Base-by-base conservation (phyloP, 495 filamentous ascomycete species). In the Evernia prunastri region DNA sequence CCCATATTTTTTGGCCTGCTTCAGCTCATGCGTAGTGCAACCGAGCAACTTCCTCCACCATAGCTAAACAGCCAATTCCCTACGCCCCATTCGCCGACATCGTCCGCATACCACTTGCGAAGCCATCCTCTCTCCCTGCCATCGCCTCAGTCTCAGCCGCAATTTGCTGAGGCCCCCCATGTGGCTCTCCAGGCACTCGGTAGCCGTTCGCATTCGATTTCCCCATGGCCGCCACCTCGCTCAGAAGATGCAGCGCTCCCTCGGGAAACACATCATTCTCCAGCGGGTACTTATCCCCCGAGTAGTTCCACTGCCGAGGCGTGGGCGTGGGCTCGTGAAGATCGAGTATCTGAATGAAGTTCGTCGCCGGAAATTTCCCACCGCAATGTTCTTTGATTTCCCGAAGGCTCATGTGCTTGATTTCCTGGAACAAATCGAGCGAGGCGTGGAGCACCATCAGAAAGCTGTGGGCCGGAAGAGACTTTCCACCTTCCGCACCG, bases 381-480 rank as follows among this genome's bases (percentile, higher is more conserved):
- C 62, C 56, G 29, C 47, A 59, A 8, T 57, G 62, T 8, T 40
- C 43, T 36, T 43, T 64, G 40, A 64, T 58, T 20, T 36, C 29
- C 23, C 45, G 25, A n/a, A 64, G 35, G 5, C 23, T 59, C 54
- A 49, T 45, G 56, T 64, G 29, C 40, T 64, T 64, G 33, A 58
- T 56, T 40, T 64, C 62, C 31, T 79, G 72, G 68, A 92, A 95
- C 84, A 89, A 89, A 7, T 80, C 84, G 36, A 84, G 83, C 10
- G 97, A 72, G 82, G 93, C 86, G 43, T 80, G 75, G 25, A 96
- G 74, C 36, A 96, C 86, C 54, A 89, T 81, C 4, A 88, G 77
- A 66, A 96, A 94, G 70, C 91, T 96, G 40, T 81, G 78, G 3
- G 90, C 84, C 12, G 88, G 87, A 12, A 88, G 79, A 42, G 85